Conservation (phyloP, 78 protist genomes). For the Paulinella micropora region DNA sequence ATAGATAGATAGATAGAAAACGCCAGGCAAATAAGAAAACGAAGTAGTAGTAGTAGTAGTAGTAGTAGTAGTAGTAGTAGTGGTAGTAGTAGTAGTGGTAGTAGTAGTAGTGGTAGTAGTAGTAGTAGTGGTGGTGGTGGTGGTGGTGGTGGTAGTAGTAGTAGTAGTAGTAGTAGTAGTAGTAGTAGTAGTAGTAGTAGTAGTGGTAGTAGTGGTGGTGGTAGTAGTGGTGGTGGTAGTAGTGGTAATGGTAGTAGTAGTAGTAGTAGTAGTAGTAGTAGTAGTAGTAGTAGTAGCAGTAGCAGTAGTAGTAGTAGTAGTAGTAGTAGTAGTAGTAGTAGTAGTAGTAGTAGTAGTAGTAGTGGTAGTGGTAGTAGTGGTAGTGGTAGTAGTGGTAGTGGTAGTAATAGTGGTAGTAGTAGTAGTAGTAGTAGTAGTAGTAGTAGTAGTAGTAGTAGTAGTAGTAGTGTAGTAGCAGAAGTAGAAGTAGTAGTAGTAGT, state of each 20-base stretch:
- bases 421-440: neutral
- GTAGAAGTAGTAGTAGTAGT: neutral
- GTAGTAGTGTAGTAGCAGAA: neutral
- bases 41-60: neutral
- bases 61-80: neutral
- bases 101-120: neutral
- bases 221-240: neutral
- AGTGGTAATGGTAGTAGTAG: neutral
- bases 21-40: no score
- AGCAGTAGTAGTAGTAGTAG: neutral
- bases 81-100: neutral
- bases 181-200: neutral
- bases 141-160: neutral
- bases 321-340: neutral
- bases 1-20: no score
- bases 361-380: neutral
- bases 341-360: neutral
- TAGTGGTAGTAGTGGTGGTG: neutral
- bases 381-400: neutral
- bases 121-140: neutral
- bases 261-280: neutral
- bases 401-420: neutral
- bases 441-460: neutral
- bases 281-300: neutral
- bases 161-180: neutral